phyloP scores from a whole-genome alignment of 805 yeast species.

The Phaffomyces antillensis region DNA sequence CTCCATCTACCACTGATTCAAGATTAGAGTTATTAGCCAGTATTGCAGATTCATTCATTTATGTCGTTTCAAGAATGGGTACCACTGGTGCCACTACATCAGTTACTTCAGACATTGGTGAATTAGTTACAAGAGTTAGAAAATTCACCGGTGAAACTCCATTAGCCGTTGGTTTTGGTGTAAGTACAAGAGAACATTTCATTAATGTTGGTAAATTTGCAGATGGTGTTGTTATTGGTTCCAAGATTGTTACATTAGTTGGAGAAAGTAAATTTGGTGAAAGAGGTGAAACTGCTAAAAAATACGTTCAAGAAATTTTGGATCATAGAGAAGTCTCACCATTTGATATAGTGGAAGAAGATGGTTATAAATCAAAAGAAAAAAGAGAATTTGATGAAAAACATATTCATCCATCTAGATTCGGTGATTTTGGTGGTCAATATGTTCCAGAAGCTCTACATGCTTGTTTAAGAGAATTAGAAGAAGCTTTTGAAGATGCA shows the following conservation, averaged over 20 bases:
- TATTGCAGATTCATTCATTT: constrained; percentile 92
- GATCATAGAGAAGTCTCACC: constrained; percentile 42
- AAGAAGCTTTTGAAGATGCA: constrained; percentile 79
- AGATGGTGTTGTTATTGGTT: constrained; percentile 96
- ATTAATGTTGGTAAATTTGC: constrained; percentile 69
- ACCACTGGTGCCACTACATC: constrained; percentile 83
- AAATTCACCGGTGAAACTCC: constrained; percentile 70
- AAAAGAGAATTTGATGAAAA: constrained; percentile 40
- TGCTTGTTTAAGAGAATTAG: constrained; percentile 85
- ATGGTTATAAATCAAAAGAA: constrained; percentile 29
- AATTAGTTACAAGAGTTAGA: constrained; percentile 69
- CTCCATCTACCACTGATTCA: constrained; percentile 93
- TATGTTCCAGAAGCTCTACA: constrained; percentile 96
- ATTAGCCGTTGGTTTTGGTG: constrained; percentile 95
- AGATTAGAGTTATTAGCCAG: constrained; percentile 70
- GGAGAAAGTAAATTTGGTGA: constrained; percentile 54
- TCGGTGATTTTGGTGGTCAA: constrained; percentile 98
- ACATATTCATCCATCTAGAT: constrained; percentile 67
- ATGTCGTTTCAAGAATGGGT: constrained; percentile 97
- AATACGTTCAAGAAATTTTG: constrained; percentile 62
- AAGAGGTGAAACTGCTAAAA: constrained; percentile 56
- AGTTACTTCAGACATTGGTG: constrained; percentile 56
- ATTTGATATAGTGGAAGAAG: constrained; percentile 21
- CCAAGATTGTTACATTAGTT: constrained; percentile 67
- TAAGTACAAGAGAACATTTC: constrained; percentile 88